phyloP scores from a whole-genome alignment of 129 eudicot species.

The Calendula officinalis region DNA sequence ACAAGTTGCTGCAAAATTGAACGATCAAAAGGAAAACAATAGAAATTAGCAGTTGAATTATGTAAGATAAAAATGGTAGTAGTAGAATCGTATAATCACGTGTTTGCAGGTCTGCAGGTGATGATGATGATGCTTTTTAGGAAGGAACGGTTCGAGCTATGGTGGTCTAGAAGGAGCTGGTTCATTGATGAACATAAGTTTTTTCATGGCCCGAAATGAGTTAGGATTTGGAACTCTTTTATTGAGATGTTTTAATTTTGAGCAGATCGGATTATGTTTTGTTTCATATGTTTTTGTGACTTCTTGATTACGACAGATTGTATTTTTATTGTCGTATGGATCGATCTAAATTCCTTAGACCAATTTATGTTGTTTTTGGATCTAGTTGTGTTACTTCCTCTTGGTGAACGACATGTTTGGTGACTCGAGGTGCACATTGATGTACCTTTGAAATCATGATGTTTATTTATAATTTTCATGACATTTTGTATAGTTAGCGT shows the following conservation, averaged over 20 bases:
- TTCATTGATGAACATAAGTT: constrained; percentile 30
- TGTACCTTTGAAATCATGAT: not conserved
- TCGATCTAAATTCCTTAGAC: not conserved
- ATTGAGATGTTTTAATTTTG: constrained; percentile 26
- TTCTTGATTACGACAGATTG: constrained; percentile 12
- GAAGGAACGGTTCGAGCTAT: constrained; percentile 42
- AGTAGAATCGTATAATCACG: constrained; percentile 64
- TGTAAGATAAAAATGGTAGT: constrained; percentile 40
- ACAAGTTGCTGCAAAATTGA: constrained; percentile 62
- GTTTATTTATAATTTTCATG: not conserved
- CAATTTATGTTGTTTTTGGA: not conserved
- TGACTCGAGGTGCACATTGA: not conserved
- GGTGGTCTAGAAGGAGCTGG: constrained; percentile 44
- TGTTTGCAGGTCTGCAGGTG: constrained; percentile 92
- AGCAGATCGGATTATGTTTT: constrained; percentile 13
- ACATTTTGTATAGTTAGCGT: too few relatives aligned
- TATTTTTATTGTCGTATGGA: constrained; percentile 20
- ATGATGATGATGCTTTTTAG: constrained; percentile 34
- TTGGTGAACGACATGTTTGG: not conserved
- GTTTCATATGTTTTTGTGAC: constrained; percentile 2
- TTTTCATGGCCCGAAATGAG: constrained; percentile 16
- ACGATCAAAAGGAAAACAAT: constrained; percentile 45
- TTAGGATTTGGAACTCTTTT: constrained; percentile 25
- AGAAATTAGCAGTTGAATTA: constrained; percentile 42
- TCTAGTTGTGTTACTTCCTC: not conserved